Conservation (phyloP, 1,139 yeast genomes). For the Saccharomyces pastorianus region DNA sequence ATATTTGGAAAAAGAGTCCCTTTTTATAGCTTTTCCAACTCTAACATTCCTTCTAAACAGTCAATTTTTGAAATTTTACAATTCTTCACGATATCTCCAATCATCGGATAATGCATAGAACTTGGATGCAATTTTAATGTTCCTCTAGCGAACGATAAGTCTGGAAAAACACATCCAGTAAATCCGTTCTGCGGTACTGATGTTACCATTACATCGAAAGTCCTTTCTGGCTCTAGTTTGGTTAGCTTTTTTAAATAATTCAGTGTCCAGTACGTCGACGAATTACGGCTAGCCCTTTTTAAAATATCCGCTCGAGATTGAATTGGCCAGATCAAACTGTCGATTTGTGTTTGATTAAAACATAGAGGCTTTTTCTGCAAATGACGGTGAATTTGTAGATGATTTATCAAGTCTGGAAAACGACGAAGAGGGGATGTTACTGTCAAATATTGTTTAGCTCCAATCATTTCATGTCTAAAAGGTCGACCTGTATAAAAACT, state of each 20-base stretch:
- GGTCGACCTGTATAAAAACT: constrained; percentile 35
- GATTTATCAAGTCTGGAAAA: constrained; percentile 73
- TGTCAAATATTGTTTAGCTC: constrained; percentile 56
- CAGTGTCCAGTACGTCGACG: constrained; percentile 38
- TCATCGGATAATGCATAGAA: constrained; percentile 26
- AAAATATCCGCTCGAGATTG: constrained; percentile 33
- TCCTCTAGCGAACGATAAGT: constrained; percentile 33
- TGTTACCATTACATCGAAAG: constrained; percentile 33
- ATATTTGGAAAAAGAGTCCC: not conserved
- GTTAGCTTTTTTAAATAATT: constrained; percentile 29
- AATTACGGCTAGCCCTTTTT: constrained; percentile 28
- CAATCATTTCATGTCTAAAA: constrained; percentile 53
- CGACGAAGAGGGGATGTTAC: constrained; percentile 88
- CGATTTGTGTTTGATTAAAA: constrained; percentile 23
- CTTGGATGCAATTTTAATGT: constrained; percentile 19
- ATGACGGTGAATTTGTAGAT: constrained; percentile 54
- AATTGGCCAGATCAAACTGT: constrained; percentile 28
- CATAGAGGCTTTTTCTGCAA: constrained; percentile 20
- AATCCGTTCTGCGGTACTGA: constrained; percentile 36
- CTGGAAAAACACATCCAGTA: constrained; percentile 36
- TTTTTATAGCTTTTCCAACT: constrained; percentile 18
- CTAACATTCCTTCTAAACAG: constrained; percentile 33
- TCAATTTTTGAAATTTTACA: constrained; percentile 36
- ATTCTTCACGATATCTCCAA: constrained; percentile 37
- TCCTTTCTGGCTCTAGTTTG: constrained; percentile 7